Evolutionary conservation across 495 filamentous ascomycete genomes (phyloP).

Genomic region (Ascobolus immersus): DNA sequence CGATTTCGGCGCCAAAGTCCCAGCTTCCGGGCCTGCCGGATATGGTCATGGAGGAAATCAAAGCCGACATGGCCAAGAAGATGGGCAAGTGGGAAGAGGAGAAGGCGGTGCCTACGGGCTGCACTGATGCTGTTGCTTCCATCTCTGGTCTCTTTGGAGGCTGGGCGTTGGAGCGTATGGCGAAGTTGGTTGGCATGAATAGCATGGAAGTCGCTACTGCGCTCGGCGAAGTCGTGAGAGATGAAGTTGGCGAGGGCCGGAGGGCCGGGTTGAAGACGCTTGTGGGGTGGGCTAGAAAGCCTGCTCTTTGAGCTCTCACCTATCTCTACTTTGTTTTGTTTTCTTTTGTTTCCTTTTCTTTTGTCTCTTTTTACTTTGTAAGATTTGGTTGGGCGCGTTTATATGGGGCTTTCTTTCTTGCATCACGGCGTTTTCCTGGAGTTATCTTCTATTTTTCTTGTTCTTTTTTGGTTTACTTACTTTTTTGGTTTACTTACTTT

Average conservation of each 20-base stretch:
- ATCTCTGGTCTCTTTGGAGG: conserved; percentile 60
- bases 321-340: conserved; percentile 7
- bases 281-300: conserved; percentile 77
- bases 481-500: conserved; percentile 4
- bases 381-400: background rate
- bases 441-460: conserved; percentile 2
- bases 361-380: conserved; percentile 2
- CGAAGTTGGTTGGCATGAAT: too few species aligned
- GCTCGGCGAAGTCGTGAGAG: conserved; percentile 49
- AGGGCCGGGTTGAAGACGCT: conserved; percentile 69
- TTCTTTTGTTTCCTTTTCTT: conserved; percentile 9
- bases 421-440: conserved; percentile 1
- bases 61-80: conserved; percentile 12
- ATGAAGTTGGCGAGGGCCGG: conserved; percentile 61
- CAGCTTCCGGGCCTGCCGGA: conserved; percentile 5
- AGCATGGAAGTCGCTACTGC: conserved; percentile 59
- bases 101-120: conserved; percentile 40
- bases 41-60: conserved; percentile 17
- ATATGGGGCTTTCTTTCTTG: background rate
- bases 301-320: conserved; percentile 11
- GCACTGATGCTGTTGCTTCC: conserved; percentile 43
- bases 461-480: conserved; percentile 3
- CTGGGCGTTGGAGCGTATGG: conserved; percentile 95
- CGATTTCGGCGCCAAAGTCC: conserved; percentile 13
- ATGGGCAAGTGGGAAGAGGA: conserved; percentile 23